Base-by-base conservation (phyloP, 2,329 filamentous ascomycete species). In the Delphinella strobiligena region DNA sequence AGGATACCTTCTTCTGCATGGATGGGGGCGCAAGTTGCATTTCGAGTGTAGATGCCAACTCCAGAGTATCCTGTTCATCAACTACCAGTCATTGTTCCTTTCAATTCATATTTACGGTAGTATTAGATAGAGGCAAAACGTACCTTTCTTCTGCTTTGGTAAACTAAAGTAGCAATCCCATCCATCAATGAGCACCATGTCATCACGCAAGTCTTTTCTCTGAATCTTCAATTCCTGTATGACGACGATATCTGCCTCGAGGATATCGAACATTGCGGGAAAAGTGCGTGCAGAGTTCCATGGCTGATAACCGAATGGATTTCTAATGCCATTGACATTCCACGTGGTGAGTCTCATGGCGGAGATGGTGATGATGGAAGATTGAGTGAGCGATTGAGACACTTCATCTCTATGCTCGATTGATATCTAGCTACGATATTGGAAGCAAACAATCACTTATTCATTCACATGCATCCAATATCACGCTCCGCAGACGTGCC, bases 161-260 rank as follows among this genome's bases (percentile, higher is more conserved):
- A 98, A 68, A 56, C 87, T 95, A 62, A 95, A 95, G 62, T 81
- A 94, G 48, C 88, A 88, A 57, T 98, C 91, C 89, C 89, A 98
- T 10, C 91, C 91, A 0, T 84, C 78, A 0, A 96, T 78, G 24
- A 96, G 67, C 8, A 96, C 88, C 86, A 96, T 96, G 51, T 96
- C 91, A 69, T 96, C 91, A 31, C 71, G 73, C 1, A 98, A 67
- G 50, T 95, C 88, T 56, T 94, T 94, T 42, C 82, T 74, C 56
- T 96, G 91, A 31, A 96, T 95, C 63, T 96, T 98, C 32, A 86
- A 80, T 61, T 96, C 91, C 60, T 98, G 91, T 68, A 96, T 87
- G 43, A 95, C 72, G 14, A 96, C 78, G 47, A 98, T 91, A 58
- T 98, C 91, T 38, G 88, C 79, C 57, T 91, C 83, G 5, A 98